Evolutionary conservation across 2,329 filamentous ascomycete genomes (phyloP).

Genomic region (Apiospora aurea): DNA sequence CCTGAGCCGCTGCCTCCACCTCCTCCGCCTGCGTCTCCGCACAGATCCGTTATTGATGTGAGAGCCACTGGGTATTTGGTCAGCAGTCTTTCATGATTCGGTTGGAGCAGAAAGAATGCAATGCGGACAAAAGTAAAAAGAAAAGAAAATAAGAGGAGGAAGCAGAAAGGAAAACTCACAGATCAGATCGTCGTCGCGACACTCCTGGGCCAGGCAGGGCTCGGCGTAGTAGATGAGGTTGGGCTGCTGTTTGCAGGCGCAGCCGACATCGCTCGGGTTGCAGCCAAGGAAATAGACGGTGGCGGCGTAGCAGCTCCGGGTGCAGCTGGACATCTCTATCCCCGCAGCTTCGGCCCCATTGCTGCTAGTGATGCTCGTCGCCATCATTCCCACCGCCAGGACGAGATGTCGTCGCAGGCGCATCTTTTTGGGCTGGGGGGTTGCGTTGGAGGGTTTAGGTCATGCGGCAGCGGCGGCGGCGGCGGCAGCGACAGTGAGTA

Average conservation of each 20-base stretch:
- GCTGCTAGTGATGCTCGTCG: background rate
- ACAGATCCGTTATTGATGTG: background rate
- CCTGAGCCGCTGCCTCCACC: background rate
- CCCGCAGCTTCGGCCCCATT: background rate
- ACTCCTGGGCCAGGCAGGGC: slow-evolving; percentile 9
- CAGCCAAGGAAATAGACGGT: slow-evolving; percentile 19
- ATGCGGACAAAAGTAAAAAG: background rate
- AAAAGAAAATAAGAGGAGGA: no score
- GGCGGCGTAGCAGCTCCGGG: slow-evolving; percentile 14
- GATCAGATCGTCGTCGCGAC: background rate
- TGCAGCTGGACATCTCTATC: background rate
- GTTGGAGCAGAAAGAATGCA: background rate
- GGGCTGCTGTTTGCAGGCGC: slow-evolving; percentile 15
- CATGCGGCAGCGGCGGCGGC: no score
- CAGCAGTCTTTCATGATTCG: background rate
- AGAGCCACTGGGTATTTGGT: background rate
- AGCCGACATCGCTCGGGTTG: background rate
- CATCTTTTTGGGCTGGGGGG: background rate
- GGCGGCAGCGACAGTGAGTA: background rate
- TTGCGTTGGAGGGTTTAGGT: background rate
- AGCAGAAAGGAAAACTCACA: background rate
- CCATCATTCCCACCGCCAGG: background rate
- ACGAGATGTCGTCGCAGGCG: background rate
- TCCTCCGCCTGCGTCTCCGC: background rate
- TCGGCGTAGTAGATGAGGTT: slow-evolving; percentile 21